A percentile compares a stretch with the other conserved stretches of the same genome.
phyloP scores from a whole-genome alignment of 768 basidiomycete genomes.

The Kwoniella dejecticola region DNA sequence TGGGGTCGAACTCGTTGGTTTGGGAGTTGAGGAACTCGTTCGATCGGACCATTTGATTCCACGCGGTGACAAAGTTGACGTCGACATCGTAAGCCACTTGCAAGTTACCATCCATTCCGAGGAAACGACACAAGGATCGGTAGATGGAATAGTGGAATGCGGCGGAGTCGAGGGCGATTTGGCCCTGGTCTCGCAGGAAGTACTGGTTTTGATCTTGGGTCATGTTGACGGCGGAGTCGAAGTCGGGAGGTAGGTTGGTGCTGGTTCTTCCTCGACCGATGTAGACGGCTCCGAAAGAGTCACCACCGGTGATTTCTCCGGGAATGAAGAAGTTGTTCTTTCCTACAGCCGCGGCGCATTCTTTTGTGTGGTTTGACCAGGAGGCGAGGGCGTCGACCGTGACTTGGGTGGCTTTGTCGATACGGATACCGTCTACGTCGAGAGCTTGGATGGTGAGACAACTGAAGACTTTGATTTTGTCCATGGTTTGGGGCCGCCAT shows the following conservation, averaged over 20 bases:
- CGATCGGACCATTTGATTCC: constrained; percentile 79
- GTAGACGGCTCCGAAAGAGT: constrained; percentile 84
- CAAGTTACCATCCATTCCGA: constrained; percentile 95
- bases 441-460: constrained; percentile 86
- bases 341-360: constrained; percentile 69
- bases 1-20: constrained; percentile 70
- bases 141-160: constrained; percentile 96
- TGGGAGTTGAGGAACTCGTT: constrained; percentile 81
- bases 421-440: constrained; percentile 90
- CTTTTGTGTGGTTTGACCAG: constrained; percentile 74
- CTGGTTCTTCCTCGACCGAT: constrained; percentile 86
- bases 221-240: constrained; percentile 69
- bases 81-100: constrained; percentile 83
- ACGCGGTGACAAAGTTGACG: constrained; percentile 80
- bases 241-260: constrained; percentile 64
- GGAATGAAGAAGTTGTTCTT: constrained; percentile 89
- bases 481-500: constrained; percentile 79
- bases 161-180: constrained; percentile 70
- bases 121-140: constrained; percentile 78
- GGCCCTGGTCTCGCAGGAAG: constrained; percentile 71
- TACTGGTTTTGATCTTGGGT: constrained; percentile 67
- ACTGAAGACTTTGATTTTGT: constrained; percentile 73
- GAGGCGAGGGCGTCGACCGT: constrained; percentile 75
- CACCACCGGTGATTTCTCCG: constrained; percentile 92
- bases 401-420: constrained; percentile 92